Evolutionary conservation across 305 asterid genomes (phyloP).

Genomic region (Fraxinus greggii): DNA sequence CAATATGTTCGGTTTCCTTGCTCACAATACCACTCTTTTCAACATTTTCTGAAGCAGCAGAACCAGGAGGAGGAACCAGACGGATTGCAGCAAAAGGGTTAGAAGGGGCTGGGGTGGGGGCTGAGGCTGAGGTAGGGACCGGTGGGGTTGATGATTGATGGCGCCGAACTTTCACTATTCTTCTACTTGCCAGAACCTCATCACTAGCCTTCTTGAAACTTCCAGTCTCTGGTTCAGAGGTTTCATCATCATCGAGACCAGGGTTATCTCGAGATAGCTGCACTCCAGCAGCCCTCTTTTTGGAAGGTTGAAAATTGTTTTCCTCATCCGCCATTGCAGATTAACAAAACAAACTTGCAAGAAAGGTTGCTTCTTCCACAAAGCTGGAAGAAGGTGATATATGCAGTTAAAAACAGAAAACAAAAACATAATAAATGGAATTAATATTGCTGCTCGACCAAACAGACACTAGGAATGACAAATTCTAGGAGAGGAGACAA

Average conservation of each 20-base stretch:
- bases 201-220: conserved; percentile 77
- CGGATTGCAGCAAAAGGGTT: conserved; percentile 74
- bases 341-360: background rate
- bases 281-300: conserved; percentile 83
- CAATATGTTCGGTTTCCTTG: conserved; percentile 25
- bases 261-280: conserved; percentile 82
- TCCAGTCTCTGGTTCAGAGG: conserved; percentile 55
- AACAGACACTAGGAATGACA: background rate
- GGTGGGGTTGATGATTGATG: conserved; percentile 37
- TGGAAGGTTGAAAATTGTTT: conserved; percentile 58
- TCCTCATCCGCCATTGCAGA: conserved; percentile 78
- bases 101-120: conserved; percentile 28
- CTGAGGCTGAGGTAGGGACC: conserved; percentile 31
- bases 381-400: conserved; percentile 14
- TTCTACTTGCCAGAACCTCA: conserved; percentile 70
- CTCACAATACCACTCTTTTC: conserved; percentile 25
- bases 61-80: conserved; percentile 46
- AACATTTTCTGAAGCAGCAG: conserved; percentile 27
- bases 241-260: conserved; percentile 68
- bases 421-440: conserved; percentile 4
- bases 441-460: background rate
- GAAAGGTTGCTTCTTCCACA: conserved; percentile 10
- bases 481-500: background rate
- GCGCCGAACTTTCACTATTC: conserved; percentile 80
- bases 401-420: conserved; percentile 35